These are phyloP conservation scores for Cryoendolithus antarcticus DNA, from an alignment of 2,329 filamentous ascomycete species.

Conservation along the genomic window DNA sequence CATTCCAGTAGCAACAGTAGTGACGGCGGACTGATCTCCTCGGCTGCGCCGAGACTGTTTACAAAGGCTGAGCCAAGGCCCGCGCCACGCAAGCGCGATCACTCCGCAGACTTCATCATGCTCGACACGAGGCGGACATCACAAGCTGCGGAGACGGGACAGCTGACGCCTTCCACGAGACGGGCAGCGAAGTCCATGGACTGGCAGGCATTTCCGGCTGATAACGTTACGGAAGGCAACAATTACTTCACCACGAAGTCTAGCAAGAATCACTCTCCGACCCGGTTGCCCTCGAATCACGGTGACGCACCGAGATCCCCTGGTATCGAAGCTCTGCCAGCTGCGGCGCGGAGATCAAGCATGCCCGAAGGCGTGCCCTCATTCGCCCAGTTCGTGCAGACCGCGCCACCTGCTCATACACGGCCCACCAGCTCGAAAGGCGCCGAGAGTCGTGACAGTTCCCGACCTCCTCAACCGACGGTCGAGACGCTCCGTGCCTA, in stretches of 20 bases:
- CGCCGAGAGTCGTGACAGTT: background rate
- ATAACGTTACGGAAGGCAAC: background rate
- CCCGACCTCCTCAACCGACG: background rate
- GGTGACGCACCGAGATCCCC: constrained; percentile 2
- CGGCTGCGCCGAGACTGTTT: constrained; percentile 15
- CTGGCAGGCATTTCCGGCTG: background rate
- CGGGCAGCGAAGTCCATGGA: constrained; percentile 9
- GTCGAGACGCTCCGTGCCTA: too few relatives aligned
- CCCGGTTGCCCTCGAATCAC: background rate
- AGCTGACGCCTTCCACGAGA: constrained; percentile 24
- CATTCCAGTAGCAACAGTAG: constrained; percentile 9
- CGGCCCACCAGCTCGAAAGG: background rate
- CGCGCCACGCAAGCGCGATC: constrained; percentile 8
- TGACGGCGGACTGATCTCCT: constrained; percentile 14
- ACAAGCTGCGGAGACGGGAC: constrained; percentile 39
- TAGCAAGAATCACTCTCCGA: background rate
- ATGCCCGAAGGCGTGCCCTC: constrained; percentile 19
- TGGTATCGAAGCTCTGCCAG: constrained; percentile 15
- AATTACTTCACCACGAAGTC: background rate
- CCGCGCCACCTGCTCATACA: constrained; percentile 8
- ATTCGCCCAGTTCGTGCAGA: constrained; percentile 20
- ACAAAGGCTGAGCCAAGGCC: background rate
- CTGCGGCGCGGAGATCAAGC: constrained; percentile 16
- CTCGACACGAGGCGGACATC: constrained; percentile 36
- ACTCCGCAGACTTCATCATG: constrained; percentile 22